Conservation (phyloP, 2,329 filamentous ascomycete genomes). For the Nannizzia gypsea region DNA sequence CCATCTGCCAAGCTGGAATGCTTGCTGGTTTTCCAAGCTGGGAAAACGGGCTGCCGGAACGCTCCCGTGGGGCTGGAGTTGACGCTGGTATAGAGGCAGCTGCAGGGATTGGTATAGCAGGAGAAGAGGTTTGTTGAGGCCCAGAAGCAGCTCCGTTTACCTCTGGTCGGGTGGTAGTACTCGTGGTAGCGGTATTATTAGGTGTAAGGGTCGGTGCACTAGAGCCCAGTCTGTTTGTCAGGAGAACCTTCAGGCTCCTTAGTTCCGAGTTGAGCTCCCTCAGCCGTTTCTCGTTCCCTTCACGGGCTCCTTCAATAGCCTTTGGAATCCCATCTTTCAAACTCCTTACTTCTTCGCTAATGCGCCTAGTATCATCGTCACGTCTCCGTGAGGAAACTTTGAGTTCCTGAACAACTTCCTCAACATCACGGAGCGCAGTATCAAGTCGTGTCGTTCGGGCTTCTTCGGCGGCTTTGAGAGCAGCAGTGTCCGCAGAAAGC, state of each 20-base stretch:
- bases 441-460: slow-evolving; percentile 75
- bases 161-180: slow-evolving; percentile 17
- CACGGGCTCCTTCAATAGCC: slow-evolving; percentile 78
- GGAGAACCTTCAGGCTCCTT: slow-evolving; percentile 80
- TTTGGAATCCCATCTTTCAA: slow-evolving; percentile 79
- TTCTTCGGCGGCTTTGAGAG: slow-evolving; percentile 76
- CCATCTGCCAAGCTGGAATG: slow-evolving; percentile 72
- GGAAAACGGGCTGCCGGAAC: slow-evolving; percentile 37
- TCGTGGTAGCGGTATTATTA: slow-evolving; percentile 18
- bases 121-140: slow-evolving; percentile 15
- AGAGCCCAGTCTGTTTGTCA: slow-evolving; percentile 50
- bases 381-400: slow-evolving; percentile 69
- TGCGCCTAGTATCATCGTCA: slow-evolving; percentile 75
- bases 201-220: slow-evolving; percentile 17
- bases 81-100: slow-evolving; percentile 17
- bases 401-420: slow-evolving; percentile 67
- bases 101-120: slow-evolving; percentile 19
- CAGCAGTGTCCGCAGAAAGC: slow-evolving; percentile 76
- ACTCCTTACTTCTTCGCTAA: slow-evolving; percentile 73
- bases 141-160: slow-evolving; percentile 20
- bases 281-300: slow-evolving; percentile 65
- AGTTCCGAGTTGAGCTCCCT: slow-evolving; percentile 79
- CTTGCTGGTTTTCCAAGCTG: slow-evolving; percentile 46
- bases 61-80: slow-evolving; percentile 23
- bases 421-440: slow-evolving; percentile 67